Conservation (phyloP, 345 rosid species). For the Cardamine occulta region DNA sequence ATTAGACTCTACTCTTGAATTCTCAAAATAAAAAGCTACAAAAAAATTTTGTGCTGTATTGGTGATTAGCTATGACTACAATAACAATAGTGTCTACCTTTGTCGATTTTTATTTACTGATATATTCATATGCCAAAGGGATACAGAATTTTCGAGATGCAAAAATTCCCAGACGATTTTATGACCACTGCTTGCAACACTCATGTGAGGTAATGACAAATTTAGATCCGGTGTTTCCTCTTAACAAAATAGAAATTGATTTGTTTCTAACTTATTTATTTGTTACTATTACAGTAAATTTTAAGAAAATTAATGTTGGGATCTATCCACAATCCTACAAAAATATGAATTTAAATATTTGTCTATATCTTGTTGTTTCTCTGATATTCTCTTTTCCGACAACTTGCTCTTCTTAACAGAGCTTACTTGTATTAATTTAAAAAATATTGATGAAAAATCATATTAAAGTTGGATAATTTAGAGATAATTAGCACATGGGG, state of each 20-base stretch:
- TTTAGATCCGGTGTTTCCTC: no score
- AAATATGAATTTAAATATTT: no score
- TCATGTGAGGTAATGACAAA: no score
- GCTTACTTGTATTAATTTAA: background rate
- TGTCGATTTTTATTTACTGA: conserved; percentile 25
- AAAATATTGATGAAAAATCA: background rate
- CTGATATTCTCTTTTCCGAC: background rate
- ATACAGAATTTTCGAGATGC: background rate
- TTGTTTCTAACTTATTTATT: no score
- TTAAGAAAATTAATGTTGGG: no score
- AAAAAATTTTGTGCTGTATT: conserved; percentile 3
- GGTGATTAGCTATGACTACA: conserved; percentile 13
- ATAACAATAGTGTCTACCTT: conserved; percentile 5
- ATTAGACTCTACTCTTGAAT: conserved; percentile 9
- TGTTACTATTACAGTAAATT: no score
- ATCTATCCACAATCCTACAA: no score
- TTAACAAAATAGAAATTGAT: no score
- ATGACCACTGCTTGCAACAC: no score
- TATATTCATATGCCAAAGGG: conserved; percentile 2
- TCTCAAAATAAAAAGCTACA: background rate
- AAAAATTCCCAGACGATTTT: background rate
- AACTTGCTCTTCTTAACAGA: no score
- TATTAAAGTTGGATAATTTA: background rate
- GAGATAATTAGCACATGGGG: conserved; percentile 10
- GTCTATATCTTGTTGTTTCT: background rate